phyloP scores from a whole-genome alignment of 768 basidiomycete species.

The Phaeotremella skinneri region DNA sequence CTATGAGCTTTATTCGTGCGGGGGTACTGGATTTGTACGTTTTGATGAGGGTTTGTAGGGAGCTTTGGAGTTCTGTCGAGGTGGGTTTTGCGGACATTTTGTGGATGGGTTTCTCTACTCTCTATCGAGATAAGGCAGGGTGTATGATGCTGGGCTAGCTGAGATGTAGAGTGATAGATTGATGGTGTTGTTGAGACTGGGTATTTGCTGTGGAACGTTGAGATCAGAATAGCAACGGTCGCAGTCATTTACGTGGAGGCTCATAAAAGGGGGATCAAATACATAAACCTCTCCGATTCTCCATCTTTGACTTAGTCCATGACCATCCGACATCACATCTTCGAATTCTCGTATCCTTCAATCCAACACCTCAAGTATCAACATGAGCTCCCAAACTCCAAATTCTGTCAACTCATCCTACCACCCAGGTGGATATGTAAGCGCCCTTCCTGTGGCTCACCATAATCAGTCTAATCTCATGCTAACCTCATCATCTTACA shows the following conservation, averaged over 20 bases:
- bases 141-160: too few relatives aligned
- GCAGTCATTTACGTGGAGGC: neutral
- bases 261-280: neutral
- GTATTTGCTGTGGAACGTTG: too few relatives aligned
- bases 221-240: too few relatives aligned
- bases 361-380: conserved; percentile 1
- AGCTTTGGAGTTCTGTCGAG: conserved; percentile 21
- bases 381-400: neutral
- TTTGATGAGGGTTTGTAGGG: conserved; percentile 36
- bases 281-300: neutral
- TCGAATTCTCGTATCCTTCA: too few relatives aligned
- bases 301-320: neutral
- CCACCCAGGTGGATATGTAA: conserved; percentile 31
- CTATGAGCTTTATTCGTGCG: conserved; percentile 85
- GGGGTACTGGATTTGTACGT: conserved; percentile 72
- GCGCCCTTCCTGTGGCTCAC: conserved; percentile 9
- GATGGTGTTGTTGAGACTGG: too few relatives aligned
- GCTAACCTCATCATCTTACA: conserved; percentile 45
- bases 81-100: neutral
- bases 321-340: neutral
- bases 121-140: too few relatives aligned
- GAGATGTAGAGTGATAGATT: too few relatives aligned
- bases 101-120: neutral
- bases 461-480: conserved; percentile 3
- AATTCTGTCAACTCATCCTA: conserved; percentile 26